Evolutionary conservation across 2,329 filamentous ascomycete species (phyloP), one percentile per base, ranked within the genome.

Genomic region (Zelopaecilomyces penicillatus): DNA sequence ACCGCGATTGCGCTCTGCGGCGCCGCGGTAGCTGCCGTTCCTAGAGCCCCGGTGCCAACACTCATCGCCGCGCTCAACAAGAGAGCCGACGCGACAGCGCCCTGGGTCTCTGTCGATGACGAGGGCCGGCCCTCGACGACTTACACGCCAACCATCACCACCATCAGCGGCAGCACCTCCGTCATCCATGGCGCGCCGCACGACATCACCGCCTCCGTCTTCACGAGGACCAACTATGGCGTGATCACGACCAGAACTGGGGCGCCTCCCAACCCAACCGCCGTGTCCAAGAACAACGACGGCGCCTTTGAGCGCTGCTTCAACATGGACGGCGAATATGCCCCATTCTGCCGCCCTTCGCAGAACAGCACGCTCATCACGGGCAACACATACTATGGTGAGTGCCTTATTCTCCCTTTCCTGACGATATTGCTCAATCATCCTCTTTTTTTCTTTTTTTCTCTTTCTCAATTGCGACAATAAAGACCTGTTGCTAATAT

Each of bases 51-150:
- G 27, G 30, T 33, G 32, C 28, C 30, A 41, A 41, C 50, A n/a
- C 47, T 51, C 37, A 49, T 48, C 33, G 52, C 48, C 48, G 46
- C 54, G 29, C 6, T 36, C 34, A n/a, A 35, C 35, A 35, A 41
- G 37, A 9, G 44, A 40, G 43, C 43, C 3, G 43, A 42, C 7
- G 39, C 46, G 12, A 66, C 68, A 5, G 67, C 66, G 19, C 65
- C 69, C 31, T 80, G 76, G 76, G 70, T 78, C 39, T 67, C 64
- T 4, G 70, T 79, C 48, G 64, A 70, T 55, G 65, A 68, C 41
- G 64, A 71, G 37, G 71, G 70, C 52, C 60, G 60, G 31, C 67
- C 73, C 26, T 53, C 48, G 11, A 64, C 57, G 38, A 78, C 75
- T 7, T 60, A 72, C 47, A 78, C 75, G 8, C 75, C 75, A 9